Evolutionary conservation across 192 early-diverging fungal genomes (phyloP), one percentile per base, ranked within the genome.

Genomic region (Coemansia sp.): DNA sequence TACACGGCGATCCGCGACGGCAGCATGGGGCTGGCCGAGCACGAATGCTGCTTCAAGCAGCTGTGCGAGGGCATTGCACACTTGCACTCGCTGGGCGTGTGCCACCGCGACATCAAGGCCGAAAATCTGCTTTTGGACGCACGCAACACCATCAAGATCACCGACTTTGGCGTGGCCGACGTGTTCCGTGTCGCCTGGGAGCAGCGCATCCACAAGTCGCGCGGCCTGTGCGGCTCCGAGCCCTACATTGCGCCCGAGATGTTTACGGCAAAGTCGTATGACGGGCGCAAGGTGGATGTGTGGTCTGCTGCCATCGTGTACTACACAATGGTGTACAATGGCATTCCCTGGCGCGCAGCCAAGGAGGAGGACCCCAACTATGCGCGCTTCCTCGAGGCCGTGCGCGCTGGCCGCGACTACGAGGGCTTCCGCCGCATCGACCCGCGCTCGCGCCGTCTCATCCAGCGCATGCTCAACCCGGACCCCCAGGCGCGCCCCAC

Each of bases 181-280:
- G 96, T 97, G 6, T 97, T 98, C 79, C 83, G 88, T 55, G 88
- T 87, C 28, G 88, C 87, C 37, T 96, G 93, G 86, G 87, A 93
- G 67, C 83, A 76, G 41, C 63, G 72, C 41, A 50, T 84, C 48
- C 91, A 90, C 64, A 83, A 88, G 41, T 92, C 91, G 53, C 81
- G 86, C 42, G 94, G 95, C n/a, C 73, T 94, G 46, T 93, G 91
- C 67, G 96, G 96, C 18, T 92, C 89, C 16, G 93, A 93, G 51
- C 94, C 94, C 12, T 98, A 97, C 69, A 97, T 97, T 81, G 94
- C 96, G 13, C 96, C 96, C 5, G 96, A 96, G 78, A 82, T 82
- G 74, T 92, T 87, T 59, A 38, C 65, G 2, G 70, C 65, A 45
- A 84, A 86, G 57, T 86, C 88, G 53, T 98, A 98, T 61, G 93